Percentiles rank a stretch among this genome's conserved stretches.
These are phyloP conservation scores for Gossypium armourianum DNA, from an alignment of 441 rosid species.

Conservation along the genomic window DNA sequence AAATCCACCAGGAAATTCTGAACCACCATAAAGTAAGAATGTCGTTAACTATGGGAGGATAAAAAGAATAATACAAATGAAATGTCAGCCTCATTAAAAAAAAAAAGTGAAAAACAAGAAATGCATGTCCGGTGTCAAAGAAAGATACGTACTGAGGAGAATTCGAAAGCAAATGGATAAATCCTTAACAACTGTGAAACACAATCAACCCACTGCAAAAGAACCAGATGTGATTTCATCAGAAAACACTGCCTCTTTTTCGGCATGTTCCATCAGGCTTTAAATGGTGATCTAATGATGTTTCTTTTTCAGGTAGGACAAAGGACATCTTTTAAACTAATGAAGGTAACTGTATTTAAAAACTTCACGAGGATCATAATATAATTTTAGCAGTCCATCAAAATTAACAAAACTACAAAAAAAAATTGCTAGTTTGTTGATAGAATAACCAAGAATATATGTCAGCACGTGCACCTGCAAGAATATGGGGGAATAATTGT, in stretches of 20 bases:
- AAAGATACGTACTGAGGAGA: constrained; percentile 64
- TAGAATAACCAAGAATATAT: neutral
- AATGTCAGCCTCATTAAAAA: neutral
- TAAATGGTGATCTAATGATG: neutral
- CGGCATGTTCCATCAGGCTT: neutral
- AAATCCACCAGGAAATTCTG: constrained; percentile 93
- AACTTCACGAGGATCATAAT: neutral
- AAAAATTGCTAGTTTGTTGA: neutral
- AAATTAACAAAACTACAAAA: neutral
- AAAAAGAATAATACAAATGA: neutral
- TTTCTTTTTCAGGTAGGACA: neutral
- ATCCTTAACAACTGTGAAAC: constrained; percentile 80
- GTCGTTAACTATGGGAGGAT: constrained; percentile 10
- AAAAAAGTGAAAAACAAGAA: neutral
- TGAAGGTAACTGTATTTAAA: neutral
- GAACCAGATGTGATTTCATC: constrained; percentile 11
- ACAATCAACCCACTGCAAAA: constrained; percentile 97
- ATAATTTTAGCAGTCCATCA: neutral
- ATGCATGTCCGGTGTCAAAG: neutral
- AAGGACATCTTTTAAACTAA: neutral
- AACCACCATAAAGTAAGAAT: constrained; percentile 23
- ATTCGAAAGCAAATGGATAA: constrained; percentile 95
- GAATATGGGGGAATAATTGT: constrained; percentile 87
- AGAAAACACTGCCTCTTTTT: neutral
- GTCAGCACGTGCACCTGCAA: constrained; percentile 50